phyloP scores from a whole-genome alignment of 139 green algal species.

The Tetraselmis striata region DNA sequence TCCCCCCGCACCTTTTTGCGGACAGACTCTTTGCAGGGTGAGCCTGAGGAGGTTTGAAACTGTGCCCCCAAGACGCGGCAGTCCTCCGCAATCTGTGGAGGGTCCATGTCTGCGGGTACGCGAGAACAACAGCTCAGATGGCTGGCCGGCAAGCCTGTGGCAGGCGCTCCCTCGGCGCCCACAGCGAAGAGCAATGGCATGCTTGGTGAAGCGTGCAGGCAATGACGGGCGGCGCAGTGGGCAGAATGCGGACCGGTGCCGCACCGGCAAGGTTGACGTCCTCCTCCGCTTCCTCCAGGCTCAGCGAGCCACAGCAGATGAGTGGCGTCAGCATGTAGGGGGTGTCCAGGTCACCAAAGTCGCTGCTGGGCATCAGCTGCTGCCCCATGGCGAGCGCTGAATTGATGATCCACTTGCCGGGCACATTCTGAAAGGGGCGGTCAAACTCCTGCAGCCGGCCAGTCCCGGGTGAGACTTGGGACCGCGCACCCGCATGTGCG shows the following conservation, averaged over 20 bases:
- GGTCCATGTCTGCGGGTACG: background rate
- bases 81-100: background rate
- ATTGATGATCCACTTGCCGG: background rate
- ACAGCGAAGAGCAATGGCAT: too few relatives aligned
- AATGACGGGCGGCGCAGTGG: background rate
- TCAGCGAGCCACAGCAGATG: background rate
- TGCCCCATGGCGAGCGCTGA: background rate
- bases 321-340: background rate
- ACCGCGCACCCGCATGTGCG: too few relatives aligned
- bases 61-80: background rate
- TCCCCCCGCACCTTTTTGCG: too few relatives aligned
- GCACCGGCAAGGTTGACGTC: background rate
- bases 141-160: too few relatives aligned
- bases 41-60: background rate
- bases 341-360: background rate
- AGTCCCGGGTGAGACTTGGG: too few relatives aligned
- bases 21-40: background rate
- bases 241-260: background rate
- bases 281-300: background rate
- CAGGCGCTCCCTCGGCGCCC: too few relatives aligned
- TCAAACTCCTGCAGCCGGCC: too few relatives aligned
- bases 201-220: too few relatives aligned
- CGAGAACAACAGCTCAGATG: too few relatives aligned
- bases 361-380: background rate
- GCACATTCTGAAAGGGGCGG: background rate